These are phyloP conservation scores for Penicillium cinerascens DNA, from an alignment of 495 filamentous ascomycete genomes.

Conservation along the genomic window DNA sequence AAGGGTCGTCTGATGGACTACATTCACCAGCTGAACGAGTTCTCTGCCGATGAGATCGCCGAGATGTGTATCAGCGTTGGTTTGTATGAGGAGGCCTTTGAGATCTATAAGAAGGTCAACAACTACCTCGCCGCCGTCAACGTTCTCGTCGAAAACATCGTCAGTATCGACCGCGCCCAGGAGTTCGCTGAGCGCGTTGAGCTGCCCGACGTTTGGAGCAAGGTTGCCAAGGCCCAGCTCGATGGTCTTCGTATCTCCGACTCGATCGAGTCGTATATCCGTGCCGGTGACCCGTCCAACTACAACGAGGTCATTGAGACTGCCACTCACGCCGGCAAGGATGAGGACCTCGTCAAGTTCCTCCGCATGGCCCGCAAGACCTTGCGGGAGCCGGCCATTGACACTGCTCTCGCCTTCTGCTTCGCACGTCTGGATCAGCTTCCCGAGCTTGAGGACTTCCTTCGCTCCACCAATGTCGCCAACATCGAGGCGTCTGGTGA, in stretches of 20 bases:
- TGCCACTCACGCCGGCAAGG: conserved; percentile 93
- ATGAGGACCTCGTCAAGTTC: conserved; percentile 96
- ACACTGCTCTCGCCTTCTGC: conserved; percentile 90
- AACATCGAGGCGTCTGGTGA: conserved; percentile 95
- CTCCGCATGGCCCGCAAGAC: conserved; percentile 97
- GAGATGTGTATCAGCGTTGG: conserved; percentile 91
- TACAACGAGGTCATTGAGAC: conserved; percentile 95
- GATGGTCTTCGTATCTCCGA: conserved; percentile 93
- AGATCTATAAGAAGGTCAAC: conserved; percentile 97
- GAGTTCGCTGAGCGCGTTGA: conserved; percentile 96
- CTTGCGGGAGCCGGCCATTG: conserved; percentile 87
- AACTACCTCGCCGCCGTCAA: conserved; percentile 82
- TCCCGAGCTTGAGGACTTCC: conserved; percentile 92
- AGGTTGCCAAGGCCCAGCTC: conserved; percentile 95
- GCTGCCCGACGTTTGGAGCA: conserved; percentile 97
- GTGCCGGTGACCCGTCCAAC: conserved; percentile 88
- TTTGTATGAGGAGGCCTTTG: conserved; percentile 94
- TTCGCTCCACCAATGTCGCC: conserved; percentile 89
- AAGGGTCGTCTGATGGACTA: conserved; percentile 96
- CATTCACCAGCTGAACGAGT: conserved; percentile 84
- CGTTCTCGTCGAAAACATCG: conserved; percentile 93
- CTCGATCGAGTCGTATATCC: conserved; percentile 95
- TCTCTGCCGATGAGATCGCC: conserved; percentile 89
- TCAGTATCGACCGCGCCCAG: conserved; percentile 97
- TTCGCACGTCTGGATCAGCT: conserved; percentile 90